Conservation (phyloP, 768 basidiomycete genomes). For the Auricularia sp. region DNA sequence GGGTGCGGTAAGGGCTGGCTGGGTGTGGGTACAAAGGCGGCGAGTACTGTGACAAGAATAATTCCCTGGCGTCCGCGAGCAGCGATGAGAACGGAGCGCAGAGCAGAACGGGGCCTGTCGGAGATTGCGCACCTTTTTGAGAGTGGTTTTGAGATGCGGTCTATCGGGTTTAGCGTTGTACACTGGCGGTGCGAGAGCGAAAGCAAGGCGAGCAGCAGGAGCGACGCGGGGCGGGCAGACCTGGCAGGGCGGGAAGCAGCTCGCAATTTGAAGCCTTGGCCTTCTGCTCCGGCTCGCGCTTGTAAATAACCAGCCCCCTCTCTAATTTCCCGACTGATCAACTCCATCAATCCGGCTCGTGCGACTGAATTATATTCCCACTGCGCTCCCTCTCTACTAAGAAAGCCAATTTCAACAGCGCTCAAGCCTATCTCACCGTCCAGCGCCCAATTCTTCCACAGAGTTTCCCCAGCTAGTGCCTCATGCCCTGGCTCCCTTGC, state of each 20-base stretch:
- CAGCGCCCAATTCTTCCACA: too few relatives aligned
- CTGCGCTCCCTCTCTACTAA: too few relatives aligned
- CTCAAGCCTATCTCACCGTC: too few relatives aligned
- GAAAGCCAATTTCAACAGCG: too few relatives aligned
- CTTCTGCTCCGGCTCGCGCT: too few relatives aligned
- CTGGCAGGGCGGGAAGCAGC: not conserved
- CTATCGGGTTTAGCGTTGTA: not conserved
- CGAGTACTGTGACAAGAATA: conserved; percentile 1
- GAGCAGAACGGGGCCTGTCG: not conserved
- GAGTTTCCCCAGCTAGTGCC: too few relatives aligned
- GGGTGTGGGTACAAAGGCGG: not conserved
- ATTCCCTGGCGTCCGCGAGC: not conserved
- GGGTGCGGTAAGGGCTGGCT: not conserved
- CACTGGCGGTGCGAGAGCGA: not conserved
- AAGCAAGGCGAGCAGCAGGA: not conserved
- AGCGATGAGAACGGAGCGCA: not conserved
- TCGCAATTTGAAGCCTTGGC: not conserved
- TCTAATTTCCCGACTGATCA: not conserved
- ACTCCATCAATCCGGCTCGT: not conserved
- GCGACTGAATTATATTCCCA: too few relatives aligned
- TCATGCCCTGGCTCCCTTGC: too few relatives aligned
- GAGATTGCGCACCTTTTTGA: not conserved
- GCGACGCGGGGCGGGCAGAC: not conserved
- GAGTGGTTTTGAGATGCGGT: not conserved
- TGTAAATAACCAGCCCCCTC: not conserved